phyloP scores from a whole-genome alignment of 1,284 basidiomycete species.

The Heterobasidion annosum region DNA sequence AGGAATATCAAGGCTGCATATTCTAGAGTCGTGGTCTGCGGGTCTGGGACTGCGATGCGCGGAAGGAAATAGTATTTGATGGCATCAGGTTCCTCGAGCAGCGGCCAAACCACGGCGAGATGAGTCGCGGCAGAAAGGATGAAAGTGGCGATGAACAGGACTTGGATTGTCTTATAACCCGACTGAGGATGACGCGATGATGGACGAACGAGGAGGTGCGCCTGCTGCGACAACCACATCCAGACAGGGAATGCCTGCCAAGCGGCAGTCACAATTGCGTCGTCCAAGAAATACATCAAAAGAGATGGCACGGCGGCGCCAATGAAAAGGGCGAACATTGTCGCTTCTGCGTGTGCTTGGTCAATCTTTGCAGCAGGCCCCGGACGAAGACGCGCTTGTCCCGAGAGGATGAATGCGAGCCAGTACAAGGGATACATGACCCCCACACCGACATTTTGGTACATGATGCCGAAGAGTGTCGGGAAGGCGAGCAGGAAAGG shows the following conservation, averaged over 20 bases:
- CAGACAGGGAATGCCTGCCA: slow-evolving; percentile 38
- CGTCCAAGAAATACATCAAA: slow-evolving; percentile 23
- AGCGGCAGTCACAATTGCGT: slow-evolving; percentile 26
- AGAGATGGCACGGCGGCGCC: slow-evolving; percentile 27
- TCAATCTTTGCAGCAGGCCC: slow-evolving; percentile 15
- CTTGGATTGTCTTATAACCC: slow-evolving; percentile 26
- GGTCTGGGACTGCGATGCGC: not conserved
- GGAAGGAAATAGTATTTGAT: slow-evolving; percentile 7
- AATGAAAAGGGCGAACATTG: slow-evolving; percentile 28
- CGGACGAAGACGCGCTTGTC: slow-evolving; percentile 12
- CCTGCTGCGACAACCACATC: slow-evolving; percentile 19
- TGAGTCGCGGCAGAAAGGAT: slow-evolving; percentile 29
- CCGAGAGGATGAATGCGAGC: slow-evolving; percentile 28
- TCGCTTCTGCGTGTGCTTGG: slow-evolving; percentile 32
- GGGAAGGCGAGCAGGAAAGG: slow-evolving; percentile 5
- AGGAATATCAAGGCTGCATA: slow-evolving; percentile 26
- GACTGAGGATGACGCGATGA: slow-evolving; percentile 16
- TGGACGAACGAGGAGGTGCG: slow-evolving; percentile 10
- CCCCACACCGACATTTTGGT: slow-evolving; percentile 15
- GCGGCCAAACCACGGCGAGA: slow-evolving; percentile 23
- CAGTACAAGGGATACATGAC: slow-evolving; percentile 31
- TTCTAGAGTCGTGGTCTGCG: slow-evolving; percentile 10
- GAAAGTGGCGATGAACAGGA: slow-evolving; percentile 25
- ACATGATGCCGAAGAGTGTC: slow-evolving; percentile 2
- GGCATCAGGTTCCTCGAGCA: not conserved